Evolutionary conservation across 106 monocot genomes (phyloP), one percentile per base, ranked within the genome.

Genomic region (Xerophyta viscosa): DNA sequence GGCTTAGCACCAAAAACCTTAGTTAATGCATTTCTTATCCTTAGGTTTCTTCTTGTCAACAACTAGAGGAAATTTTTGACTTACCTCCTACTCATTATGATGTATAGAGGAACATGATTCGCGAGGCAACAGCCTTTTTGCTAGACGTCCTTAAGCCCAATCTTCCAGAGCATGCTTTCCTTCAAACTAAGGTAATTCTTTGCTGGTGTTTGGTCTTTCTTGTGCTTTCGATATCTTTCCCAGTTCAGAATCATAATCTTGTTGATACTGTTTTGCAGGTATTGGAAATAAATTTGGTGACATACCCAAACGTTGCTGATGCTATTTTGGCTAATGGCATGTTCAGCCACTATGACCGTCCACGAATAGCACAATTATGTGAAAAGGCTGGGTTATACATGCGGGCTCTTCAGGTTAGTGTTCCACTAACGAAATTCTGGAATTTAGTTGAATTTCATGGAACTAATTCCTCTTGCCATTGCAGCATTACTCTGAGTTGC

Each of bases 311-410:
- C 80, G 96, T 98, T 56, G 96, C 89, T 21, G 96, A 98, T 86
- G 89, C 96, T 48, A 98, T 98, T 49, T 86, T 98, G 64, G 96
- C 96, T 26, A 98, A 98, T 82, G 96, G 96, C 48, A 96, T 96
- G 96, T 96, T 96, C 49, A 85, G 73, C 60, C 96, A 96, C 57
- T 96, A 96, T 69, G 96, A 96, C 49, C 89, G 96, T 55, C 96
- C 96, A 55, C 66, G 96, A 14, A 85, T 96, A 52, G 96, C 85
- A 48, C 96, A 96, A 64, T 64, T 96, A 27, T 96, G 85, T 71
- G 89, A 96, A 70, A 96, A 96, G 58, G 96, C 96, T 66, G 96
- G 96, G 37, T 69, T 96, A 26, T 96, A 73, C 61, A 61, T 86
- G 62, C 68, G 96, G 46, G 96, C 96, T 25, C 89, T 96, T 69